Evolutionary conservation across 306 rosid species (phyloP), one percentile per base, ranked within the genome.

Genomic region (Lathyrus tuberosus): DNA sequence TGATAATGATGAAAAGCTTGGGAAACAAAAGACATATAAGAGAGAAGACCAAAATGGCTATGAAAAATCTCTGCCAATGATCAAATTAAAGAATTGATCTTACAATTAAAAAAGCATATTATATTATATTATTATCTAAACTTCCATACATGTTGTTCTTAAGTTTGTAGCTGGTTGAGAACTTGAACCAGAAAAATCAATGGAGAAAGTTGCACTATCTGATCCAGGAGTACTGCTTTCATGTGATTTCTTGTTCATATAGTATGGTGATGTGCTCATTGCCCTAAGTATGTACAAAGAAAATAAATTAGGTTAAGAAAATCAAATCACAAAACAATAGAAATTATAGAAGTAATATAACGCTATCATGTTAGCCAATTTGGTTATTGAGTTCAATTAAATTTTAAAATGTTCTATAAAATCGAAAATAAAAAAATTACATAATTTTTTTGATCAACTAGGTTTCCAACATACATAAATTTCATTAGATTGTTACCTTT

Each of bases 191-290:
- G 75, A 38, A 53, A 82, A 79, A 52, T 80, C 83, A 75, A 75
- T 24, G 17, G 90, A 68, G 75, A 80, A 70, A 73, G 72, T 67
- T 66, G 75, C 18, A 53, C 66, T 76, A 30, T 83, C 77, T 12
- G 90, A 74, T 83, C 84, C 81, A 67, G 75, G 70, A 38, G 76
- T 77, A 83, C 74, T 62, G 76, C 83, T 28, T 67, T 92, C 96
- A 14, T 85, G 76, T 61, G 85, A 73, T 77, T 83, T 82, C 74
- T 77, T 73, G 74, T 70, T 65, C 71, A 83, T n/a, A 42, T 38
- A 15, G 79, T 92, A 92, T 18, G 98, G 96, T 9, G 79, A 82
- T 38, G 82, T 65, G 70, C 10, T 79, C 57, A 64, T 73, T 71
- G 76, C 87, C 88, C 98, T 92, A 67, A 60, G 43, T 41, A 57